Evolutionary conservation across 345 rosid genomes (phyloP), one percentile per base, ranked within the genome.

Genomic region (Aethionema arabicum): DNA sequence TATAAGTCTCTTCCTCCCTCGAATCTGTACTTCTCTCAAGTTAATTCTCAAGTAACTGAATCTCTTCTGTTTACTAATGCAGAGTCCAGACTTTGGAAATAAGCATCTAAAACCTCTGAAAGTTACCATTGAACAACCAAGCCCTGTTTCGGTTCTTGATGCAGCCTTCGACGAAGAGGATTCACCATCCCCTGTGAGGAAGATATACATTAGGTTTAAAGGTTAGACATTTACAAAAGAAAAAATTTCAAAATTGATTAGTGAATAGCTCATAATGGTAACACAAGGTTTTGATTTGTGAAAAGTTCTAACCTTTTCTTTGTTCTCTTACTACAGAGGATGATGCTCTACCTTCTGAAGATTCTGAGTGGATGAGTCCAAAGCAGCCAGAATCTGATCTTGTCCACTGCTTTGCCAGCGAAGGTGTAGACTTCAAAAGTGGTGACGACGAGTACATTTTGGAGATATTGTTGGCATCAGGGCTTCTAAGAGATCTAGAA

Each of bases 111-210:
- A 72, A 69, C 77, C 66, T 56, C 61, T 68, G 50, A 67, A 56
- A 67, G 62, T 67, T 58, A 63, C 85, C 14, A 48, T 76, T 42
- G 92, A 92, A 70, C 95, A 92, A 70, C 97, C 98, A 7, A 92
- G 98, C 71, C 98, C 95, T 8, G 79, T 89, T 58, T 87, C 98
- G 37, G 90, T 92, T 66, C 95, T 92, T 36, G 96, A 89, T 72
- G 80, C 93, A 61, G 57, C 85, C 66, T 81, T 82, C 76, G 80
- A 74, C 56, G 70, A 69, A 13, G 97, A 92, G n/a, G 97, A 87
- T 59, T 76, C 81, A 64, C 95, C 87, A 48, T 89, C 93, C 41
- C 96, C 96, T 1, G 82, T 87, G 68, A 82, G 79, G 73, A 89
- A 81, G 77, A 85, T 69, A 66, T 73, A 85, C 66, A 72, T 67